Evolutionary conservation across 164 flowering plant species (phyloP), one percentile per base, ranked within the genome.

Genomic region (Chimonanthus praecox): DNA sequence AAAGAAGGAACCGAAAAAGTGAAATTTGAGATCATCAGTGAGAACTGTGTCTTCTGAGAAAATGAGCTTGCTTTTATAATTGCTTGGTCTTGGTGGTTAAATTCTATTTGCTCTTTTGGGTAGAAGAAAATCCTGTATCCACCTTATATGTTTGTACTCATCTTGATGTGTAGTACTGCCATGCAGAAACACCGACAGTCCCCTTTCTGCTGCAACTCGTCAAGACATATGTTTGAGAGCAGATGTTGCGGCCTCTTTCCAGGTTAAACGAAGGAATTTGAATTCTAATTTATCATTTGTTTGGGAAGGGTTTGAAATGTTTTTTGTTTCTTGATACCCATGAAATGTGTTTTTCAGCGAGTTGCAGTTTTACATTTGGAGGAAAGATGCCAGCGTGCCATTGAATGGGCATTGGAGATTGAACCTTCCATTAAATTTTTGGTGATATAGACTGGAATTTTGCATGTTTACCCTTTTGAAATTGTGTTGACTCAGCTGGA

Each of bases 191-290:
- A 81, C 88, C 73, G 82, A 69, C 7, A 68, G 75, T 79, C 97
- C 92, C 44, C 70, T 92, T 78, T 86, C 90, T 61, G 84, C 84
- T 47, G 87, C 91, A 73, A 86, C 77, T 78, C 68, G 51, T 66
- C 71, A 86, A 79, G 99, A 94, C 76, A 85, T 94, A 85, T 83
- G 76, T 49, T 67, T 79, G 18, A 88, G 99, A 71, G 99, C 99
- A 77, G 88, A 94, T 82, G 85, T 94, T 78, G 99, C 99, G 75
- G 99, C 99, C 72, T 89, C 99, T 71, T 94, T 94, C 74, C 99
- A 94, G 98, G 99, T 78, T 51, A 64, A 33, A 4, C 44, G 21
- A 47, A 43, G 11, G 7, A 6, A 8, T 33, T 64, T 62, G 15
- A 47, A 8, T 49, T 58, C 54, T 54, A 47, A 3, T 7, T 33